A percentile compares a stretch with the other conserved stretches of the same genome.
These are phyloP conservation scores for Mycena venus DNA, from an alignment of 768 basidiomycete species.

Conservation along the genomic window DNA sequence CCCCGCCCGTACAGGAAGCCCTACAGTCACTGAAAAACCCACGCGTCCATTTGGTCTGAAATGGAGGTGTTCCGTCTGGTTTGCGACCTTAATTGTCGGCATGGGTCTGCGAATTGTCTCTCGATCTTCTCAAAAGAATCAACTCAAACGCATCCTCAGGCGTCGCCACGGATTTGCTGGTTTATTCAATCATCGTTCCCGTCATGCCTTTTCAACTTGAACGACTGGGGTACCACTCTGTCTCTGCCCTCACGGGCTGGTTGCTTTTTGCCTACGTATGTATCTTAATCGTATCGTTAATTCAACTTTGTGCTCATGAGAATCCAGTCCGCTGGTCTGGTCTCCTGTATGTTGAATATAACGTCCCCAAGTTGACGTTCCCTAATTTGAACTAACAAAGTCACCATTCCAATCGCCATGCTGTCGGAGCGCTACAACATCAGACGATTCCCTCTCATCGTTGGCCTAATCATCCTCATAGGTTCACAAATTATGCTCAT, in stretches of 20 bases:
- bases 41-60: slow-evolving; percentile 16
- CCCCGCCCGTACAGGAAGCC: too few species aligned
- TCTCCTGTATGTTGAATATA: slow-evolving; percentile 56
- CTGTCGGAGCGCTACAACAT: slow-evolving; percentile 65
- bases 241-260: slow-evolving; percentile 71
- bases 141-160: slow-evolving; percentile 41
- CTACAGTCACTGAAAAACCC: too few species aligned
- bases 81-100: slow-evolving; percentile 9
- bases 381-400: slow-evolving; percentile 39
- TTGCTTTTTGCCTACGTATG: slow-evolving; percentile 70
- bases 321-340: slow-evolving; percentile 67
- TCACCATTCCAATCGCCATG: slow-evolving; percentile 70
- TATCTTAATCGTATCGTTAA: slow-evolving; percentile 20
- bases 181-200: slow-evolving; percentile 73
- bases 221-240: slow-evolving; percentile 55
- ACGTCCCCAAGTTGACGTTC: not conserved
- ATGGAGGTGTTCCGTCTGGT: slow-evolving; percentile 21
- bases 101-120: not conserved
- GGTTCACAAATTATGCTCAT: slow-evolving; percentile 73
- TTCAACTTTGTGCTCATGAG: not conserved
- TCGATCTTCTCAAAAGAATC: not conserved
- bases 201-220: slow-evolving; percentile 76
- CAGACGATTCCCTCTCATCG: slow-evolving; percentile 62
- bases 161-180: slow-evolving; percentile 65
- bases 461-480: slow-evolving; percentile 63